Evolutionary conservation across 192 early-diverging fungal genomes (phyloP).

Genomic region (Geranomyces variabilis): DNA sequence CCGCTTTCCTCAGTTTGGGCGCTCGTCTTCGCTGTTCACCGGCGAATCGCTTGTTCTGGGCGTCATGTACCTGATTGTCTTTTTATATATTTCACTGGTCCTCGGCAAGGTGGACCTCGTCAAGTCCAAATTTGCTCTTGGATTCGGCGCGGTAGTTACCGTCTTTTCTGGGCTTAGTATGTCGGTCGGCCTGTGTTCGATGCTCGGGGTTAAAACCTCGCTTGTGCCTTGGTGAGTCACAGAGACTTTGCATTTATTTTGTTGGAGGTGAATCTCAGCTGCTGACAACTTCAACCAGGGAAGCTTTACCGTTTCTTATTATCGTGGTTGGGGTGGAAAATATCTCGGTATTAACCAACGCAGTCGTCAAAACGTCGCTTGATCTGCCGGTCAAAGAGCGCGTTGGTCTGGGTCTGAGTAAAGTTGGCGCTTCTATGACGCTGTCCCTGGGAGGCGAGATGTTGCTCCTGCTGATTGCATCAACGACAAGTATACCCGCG

Average conservation of each 20-base stretch:
- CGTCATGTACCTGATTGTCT: conserved; percentile 65
- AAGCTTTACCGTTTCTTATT: conserved; percentile 70
- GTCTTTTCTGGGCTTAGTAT: conserved; percentile 64
- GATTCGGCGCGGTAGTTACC: conserved; percentile 68
- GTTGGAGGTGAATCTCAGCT: neutral
- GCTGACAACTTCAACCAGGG: conserved; percentile 44
- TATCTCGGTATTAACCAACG: conserved; percentile 72
- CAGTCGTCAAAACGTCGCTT: conserved; percentile 68
- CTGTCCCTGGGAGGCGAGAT: conserved; percentile 60
- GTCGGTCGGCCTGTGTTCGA: conserved; percentile 66
- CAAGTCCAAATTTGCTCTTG: conserved; percentile 76
- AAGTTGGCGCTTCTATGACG: conserved; percentile 70
- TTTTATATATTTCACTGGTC: conserved; percentile 69
- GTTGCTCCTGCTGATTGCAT: conserved; percentile 59
- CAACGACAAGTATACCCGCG: conserved; percentile 57
- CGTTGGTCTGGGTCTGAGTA: conserved; percentile 67
- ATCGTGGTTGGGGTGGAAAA: conserved; percentile 79
- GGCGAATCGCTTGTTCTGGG: conserved; percentile 47
- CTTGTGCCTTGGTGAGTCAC: conserved; percentile 66
- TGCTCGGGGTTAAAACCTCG: conserved; percentile 60
- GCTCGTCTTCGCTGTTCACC: conserved; percentile 12
- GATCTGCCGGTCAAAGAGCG: conserved; percentile 75
- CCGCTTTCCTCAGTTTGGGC: neutral
- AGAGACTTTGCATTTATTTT: neutral
- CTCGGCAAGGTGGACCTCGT: conserved; percentile 70